These are phyloP conservation scores for Helianthus tuberosus DNA, from an alignment of 129 eudicot genomes.

Conservation along the genomic window DNA sequence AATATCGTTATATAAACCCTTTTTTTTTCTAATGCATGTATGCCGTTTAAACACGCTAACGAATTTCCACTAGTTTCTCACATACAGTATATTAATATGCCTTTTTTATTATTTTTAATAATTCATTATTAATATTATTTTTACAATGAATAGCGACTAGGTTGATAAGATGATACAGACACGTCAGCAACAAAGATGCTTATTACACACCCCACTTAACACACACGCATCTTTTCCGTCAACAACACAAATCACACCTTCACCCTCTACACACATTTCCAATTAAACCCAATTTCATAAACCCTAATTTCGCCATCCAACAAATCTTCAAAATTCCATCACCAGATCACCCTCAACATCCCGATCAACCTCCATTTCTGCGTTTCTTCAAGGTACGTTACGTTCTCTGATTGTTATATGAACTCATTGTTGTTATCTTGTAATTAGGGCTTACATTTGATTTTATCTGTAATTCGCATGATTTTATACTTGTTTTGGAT, in stretches of 20 bases:
- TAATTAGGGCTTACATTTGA: constrained; percentile 2
- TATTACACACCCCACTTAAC: no score
- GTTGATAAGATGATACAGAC: no score
- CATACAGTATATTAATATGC: no score
- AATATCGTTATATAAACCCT: no score
- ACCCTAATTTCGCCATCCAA: constrained; percentile 15
- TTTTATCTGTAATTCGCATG: constrained; percentile 1
- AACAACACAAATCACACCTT: constrained; percentile 5
- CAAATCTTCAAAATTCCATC: constrained; percentile 9
- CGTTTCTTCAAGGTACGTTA: constrained; percentile 13
- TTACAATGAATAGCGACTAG: no score
- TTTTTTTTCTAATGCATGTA: no score
- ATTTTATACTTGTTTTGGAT: constrained; percentile 18
- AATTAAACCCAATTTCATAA: background rate
- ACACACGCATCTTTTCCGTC: no score
- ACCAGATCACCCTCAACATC: constrained; percentile 6
- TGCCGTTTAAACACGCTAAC: no score
- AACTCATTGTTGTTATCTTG: background rate
- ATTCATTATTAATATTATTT: no score
- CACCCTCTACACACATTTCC: background rate
- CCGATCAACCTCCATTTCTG: background rate
- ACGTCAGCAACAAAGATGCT: no score
- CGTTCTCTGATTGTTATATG: background rate
- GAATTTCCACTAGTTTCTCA: no score
- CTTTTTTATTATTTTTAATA: no score